A percentile compares a stretch with the other conserved stretches of the same genome.
phyloP scores from a whole-genome alignment of 331 rosid species.

The Malus hybrid region DNA sequence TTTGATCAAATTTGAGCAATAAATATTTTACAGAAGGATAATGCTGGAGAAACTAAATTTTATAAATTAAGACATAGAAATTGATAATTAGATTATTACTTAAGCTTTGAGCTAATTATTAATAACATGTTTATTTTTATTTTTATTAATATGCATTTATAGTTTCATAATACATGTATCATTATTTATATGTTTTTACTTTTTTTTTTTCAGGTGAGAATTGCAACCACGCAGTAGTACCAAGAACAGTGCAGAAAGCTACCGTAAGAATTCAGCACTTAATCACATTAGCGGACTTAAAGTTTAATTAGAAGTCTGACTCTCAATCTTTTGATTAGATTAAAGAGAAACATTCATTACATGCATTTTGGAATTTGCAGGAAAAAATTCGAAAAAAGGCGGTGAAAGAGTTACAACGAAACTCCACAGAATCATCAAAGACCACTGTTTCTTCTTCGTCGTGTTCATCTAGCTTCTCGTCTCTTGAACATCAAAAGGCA shows the following conservation, averaged over 20 bases:
- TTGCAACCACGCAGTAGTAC: constrained; percentile 23
- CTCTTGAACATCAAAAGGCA: constrained; percentile 46
- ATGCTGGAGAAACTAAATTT: rapidly evolving
- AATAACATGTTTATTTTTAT: background rate
- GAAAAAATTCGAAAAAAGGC: constrained; percentile 31
- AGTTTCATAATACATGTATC: background rate
- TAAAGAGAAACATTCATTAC: constrained; percentile 3
- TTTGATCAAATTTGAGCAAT: background rate
- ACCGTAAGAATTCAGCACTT: constrained; percentile 36
- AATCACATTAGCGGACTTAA: background rate
- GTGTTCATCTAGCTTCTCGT: constrained; percentile 73
- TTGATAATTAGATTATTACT: too few species aligned
- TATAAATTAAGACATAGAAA: too few species aligned
- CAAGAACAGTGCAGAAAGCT: constrained; percentile 19
- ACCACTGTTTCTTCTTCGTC: constrained; percentile 51
- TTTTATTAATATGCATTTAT: too few species aligned
- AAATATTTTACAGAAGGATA: too few species aligned
- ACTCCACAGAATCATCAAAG: constrained; percentile 60
- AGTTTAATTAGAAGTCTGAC: background rate
- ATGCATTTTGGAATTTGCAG: constrained; percentile 30
- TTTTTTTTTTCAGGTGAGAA: constrained; percentile 25
- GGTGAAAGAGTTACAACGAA: constrained; percentile 42
- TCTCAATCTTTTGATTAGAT: background rate
- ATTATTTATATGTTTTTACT: too few species aligned
- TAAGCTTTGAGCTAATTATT: background rate